phyloP scores from a whole-genome alignment of 164 flowering plant species.

The Vitis vinifera region ASM3070453v1 NC_081821.1:5137001-5137500 shows the following conservation, averaged over 20 bases:
- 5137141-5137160: constrained; percentile 60
- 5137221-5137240: constrained; percentile 14
- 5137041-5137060: constrained; percentile 19
- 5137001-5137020: no score
- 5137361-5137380: constrained; percentile 73
- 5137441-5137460: no score
- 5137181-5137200: constrained; percentile 26
- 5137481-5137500: no score
- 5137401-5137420: no score
- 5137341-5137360: constrained; percentile 63
- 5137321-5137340: constrained; percentile 58
- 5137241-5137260: constrained; percentile 19
- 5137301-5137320: constrained; percentile 56
- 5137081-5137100: neutral
- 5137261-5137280: constrained; percentile 30
- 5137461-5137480: no score
- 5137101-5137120: neutral
- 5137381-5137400: constrained; percentile 34
- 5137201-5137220: constrained; percentile 17
- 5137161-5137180: constrained; percentile 46
- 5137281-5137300: constrained; percentile 45
- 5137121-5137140: constrained; percentile 20
- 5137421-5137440: no score
- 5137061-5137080: neutral
- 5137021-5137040: neutral